Evolutionary conservation across 2,329 filamentous ascomycete genomes (phyloP).

Genomic region (Colletotrichum karsti): DNA sequence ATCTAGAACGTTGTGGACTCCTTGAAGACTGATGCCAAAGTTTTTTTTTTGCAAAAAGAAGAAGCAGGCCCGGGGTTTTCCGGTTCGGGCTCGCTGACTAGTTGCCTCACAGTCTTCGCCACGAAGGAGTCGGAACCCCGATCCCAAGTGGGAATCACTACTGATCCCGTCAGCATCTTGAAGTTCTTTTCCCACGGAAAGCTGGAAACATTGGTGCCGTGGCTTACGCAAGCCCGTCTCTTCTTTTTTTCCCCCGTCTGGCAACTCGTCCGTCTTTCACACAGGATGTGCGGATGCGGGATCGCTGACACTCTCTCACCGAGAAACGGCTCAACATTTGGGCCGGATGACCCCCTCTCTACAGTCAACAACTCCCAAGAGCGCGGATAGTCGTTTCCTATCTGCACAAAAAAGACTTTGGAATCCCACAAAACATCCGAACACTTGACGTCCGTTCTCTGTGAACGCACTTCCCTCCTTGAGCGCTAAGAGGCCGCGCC

Average conservation of each 20-base stretch:
- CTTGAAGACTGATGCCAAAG: neutral
- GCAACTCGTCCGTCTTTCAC: neutral
- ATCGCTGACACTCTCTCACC: neutral
- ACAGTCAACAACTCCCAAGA: neutral
- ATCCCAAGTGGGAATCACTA: neutral
- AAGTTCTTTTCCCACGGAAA: neutral
- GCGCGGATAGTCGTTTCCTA: neutral
- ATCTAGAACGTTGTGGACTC: neutral
- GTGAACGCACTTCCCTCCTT: neutral
- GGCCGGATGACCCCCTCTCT: neutral
- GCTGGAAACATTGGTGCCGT: neutral
- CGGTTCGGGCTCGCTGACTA: neutral
- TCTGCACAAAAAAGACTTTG: neutral
- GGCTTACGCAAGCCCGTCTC: slow-evolving; percentile 9
- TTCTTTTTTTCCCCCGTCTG: neutral
- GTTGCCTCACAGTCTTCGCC: neutral
- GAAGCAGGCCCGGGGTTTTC: too few species aligned
- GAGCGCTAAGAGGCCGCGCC: neutral
- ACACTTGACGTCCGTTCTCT: neutral
- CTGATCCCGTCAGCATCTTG: neutral
- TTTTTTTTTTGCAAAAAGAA: neutral
- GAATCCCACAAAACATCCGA: neutral
- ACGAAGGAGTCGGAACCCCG: neutral
- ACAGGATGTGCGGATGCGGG: neutral
- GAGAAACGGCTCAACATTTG: slow-evolving; percentile 1